These are phyloP conservation scores for Pythium apleroticum DNA, from an alignment of 352 stramenopile genomes.

Conservation along the genomic window DNA sequence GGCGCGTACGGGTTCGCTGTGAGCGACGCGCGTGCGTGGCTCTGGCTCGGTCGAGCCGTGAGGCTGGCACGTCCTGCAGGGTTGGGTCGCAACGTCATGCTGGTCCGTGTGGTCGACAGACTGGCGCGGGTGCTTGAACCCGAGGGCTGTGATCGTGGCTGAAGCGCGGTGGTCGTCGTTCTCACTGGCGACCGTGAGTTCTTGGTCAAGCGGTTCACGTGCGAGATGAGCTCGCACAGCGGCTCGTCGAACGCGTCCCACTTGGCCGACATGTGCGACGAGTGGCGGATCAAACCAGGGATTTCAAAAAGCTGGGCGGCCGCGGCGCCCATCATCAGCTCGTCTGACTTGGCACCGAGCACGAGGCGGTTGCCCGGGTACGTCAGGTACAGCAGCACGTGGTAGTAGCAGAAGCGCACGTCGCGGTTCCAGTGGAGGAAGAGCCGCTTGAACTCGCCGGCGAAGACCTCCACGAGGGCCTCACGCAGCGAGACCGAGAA, in stretches of 20 bases:
- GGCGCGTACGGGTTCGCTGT: background rate
- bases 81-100: constrained; percentile 22
- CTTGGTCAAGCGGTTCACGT: constrained; percentile 51
- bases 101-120: constrained; percentile 12
- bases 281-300: constrained; percentile 50
- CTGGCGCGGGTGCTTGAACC: background rate
- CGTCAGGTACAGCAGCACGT: constrained; percentile 79
- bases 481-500: constrained; percentile 62
- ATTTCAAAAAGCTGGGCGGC: constrained; percentile 71
- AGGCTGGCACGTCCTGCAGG: constrained; percentile 14
- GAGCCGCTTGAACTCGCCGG: constrained; percentile 50
- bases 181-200: constrained; percentile 3
- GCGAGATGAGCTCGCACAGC: constrained; percentile 50
- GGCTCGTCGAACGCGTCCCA: constrained; percentile 69
- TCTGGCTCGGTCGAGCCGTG: constrained; percentile 9
- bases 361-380: constrained; percentile 77
- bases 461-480: constrained; percentile 49
- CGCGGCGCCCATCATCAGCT: constrained; percentile 63
- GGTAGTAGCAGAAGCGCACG: constrained; percentile 83
- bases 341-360: constrained; percentile 69
- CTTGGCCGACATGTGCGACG: constrained; percentile 27
- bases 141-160: background rate
- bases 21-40: constrained; percentile 8
- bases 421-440: constrained; percentile 86
- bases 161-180: constrained; percentile 26